Evolutionary conservation across 805 yeast species (phyloP), one percentile per base, ranked within the genome.

Genomic region (Hanseniaspora taiwanica): DNA sequence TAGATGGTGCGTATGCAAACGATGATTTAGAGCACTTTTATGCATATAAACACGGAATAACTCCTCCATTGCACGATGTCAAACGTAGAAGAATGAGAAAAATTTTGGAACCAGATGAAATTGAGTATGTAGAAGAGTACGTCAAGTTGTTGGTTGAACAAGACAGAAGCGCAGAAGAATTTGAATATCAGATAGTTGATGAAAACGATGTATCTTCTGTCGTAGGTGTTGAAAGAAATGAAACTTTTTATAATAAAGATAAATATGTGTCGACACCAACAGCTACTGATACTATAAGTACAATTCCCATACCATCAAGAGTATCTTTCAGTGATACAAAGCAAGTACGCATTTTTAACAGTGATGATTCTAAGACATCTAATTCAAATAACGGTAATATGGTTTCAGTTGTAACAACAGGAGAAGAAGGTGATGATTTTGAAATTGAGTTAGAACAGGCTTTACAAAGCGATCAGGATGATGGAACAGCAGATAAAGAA

Each of bases 161-260:
- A 36, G 98, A 89, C 55, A 82, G 73, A 29, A 86, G 80, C 43
- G 94, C 96, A 1, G 87, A 83, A 55, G 84, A 78, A 35, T 72
- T 80, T 20, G 71, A 71, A 27, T 85, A 78, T 52, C 95, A 87
- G 52, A 66, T 85, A 40, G 66, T 85, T 2, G 86, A 78, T 40
- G 69, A 70, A 35, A 67, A 63, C 44, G 63, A 62, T 23, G 49
- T 65, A 19, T 42, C 37, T 44, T 16, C 36, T 18, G 23, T 6
- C 12, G 10, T 12, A 9, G 19, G 23, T 18, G 4, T 13, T 7
- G 32, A 12, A 47, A 40, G 46, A 48, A 45, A 44, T 45, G 37
- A 41, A 40, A 38, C 40, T 13, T n/a, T n/a, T n/a, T n/a, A n/a
- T n/a, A n/a, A n/a, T n/a, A n/a, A n/a, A n/a, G n/a, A n/a, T n/a